phyloP scores from a whole-genome alignment of 2,329 filamentous ascomycete genomes.

The Keithomyces neogunnii region DNA sequence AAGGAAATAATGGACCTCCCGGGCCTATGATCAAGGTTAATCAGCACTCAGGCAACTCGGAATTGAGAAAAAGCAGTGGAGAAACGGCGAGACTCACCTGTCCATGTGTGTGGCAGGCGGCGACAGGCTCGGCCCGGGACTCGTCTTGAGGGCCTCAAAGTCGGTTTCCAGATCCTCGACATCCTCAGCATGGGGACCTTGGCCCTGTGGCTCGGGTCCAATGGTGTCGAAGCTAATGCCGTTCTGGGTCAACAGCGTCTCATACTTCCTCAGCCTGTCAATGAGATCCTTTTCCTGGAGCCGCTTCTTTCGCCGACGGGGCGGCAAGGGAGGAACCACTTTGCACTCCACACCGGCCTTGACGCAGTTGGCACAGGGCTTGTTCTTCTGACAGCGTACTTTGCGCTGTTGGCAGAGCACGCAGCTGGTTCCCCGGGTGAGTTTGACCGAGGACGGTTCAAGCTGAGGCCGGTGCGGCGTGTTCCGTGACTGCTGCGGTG shows the following conservation, averaged over 20 bases:
- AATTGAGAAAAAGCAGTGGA: not conserved
- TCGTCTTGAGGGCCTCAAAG: constrained; percentile 45
- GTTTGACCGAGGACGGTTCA: constrained; percentile 40
- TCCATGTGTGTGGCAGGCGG: constrained; percentile 17
- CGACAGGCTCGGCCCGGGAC: constrained; percentile 35
- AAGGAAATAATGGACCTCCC: constrained; percentile 36
- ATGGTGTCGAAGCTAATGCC: constrained; percentile 62
- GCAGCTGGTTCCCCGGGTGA: constrained; percentile 55
- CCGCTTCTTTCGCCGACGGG: constrained; percentile 51
- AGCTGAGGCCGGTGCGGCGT: constrained; percentile 15
- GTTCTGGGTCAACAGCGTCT: constrained; percentile 55
- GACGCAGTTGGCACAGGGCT: constrained; percentile 62
- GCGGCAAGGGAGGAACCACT: constrained; percentile 47
- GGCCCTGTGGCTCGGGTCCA: constrained; percentile 33
- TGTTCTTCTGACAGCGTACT: constrained; percentile 64
- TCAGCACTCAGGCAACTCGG: not conserved
- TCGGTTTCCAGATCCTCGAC: constrained; percentile 49
- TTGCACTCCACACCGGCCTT: constrained; percentile 54
- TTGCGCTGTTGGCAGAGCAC: constrained; percentile 70
- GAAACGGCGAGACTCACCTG: constrained; percentile 6
- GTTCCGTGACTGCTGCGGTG: constrained; percentile 11
- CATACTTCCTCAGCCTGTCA: constrained; percentile 61
- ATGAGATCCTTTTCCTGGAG: constrained; percentile 64
- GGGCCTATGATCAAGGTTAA: constrained; percentile 3
- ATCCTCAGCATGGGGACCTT: constrained; percentile 33